phyloP scores from a whole-genome alignment of 108 stramenopile genomes.

The Chaetoceros muelleri region DNA sequence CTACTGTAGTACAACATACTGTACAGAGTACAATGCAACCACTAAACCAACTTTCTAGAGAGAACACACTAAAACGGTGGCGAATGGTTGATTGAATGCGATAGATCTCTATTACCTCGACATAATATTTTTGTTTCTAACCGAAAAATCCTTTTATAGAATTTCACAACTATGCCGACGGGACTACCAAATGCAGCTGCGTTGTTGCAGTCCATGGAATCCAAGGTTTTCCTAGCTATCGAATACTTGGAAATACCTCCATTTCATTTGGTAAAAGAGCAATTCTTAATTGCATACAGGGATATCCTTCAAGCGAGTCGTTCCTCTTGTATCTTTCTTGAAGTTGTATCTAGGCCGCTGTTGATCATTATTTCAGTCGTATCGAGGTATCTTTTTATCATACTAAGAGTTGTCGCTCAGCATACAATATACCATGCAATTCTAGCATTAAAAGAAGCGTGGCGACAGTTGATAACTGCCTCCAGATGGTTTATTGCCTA shows the following conservation, averaged over 20 bases:
- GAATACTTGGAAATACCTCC: background rate
- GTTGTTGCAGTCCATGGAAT: background rate
- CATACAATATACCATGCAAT: background rate
- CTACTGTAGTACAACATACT: no score
- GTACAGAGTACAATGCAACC: no score
- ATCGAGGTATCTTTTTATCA: background rate
- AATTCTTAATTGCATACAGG: background rate
- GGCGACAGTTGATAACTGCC: background rate
- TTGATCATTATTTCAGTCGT: background rate
- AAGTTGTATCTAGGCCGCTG: background rate
- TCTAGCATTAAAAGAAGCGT: background rate
- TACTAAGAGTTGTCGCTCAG: background rate
- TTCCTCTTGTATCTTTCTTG: background rate
- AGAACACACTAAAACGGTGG: no score
- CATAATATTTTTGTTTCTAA: no score
- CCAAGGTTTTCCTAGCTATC: background rate
- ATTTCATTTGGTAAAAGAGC: background rate
- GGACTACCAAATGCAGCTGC: background rate
- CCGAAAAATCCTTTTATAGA: no score
- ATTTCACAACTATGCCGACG: no score
- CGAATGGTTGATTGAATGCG: no score
- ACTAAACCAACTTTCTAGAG: no score
- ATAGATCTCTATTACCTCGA: no score
- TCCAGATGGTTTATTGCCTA: background rate
- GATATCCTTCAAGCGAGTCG: background rate